These are phyloP conservation scores for Thalassiosira delicatula DNA, from an alignment of 352 stramenopile species.

Conservation along the genomic window DNA sequence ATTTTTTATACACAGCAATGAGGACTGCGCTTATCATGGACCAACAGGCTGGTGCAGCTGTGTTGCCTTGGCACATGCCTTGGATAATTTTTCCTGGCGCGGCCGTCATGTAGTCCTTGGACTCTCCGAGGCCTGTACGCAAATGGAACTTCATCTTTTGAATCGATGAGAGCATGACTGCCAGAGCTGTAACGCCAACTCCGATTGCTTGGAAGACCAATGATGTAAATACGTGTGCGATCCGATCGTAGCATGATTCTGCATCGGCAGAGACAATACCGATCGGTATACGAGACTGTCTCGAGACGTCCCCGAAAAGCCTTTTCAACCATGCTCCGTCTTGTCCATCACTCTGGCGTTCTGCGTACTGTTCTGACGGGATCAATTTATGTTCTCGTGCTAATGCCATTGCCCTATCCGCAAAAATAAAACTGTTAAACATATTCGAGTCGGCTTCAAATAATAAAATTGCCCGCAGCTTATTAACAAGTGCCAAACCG, in stretches of 20 bases:
- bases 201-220: not conserved
- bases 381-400: slow-evolving; percentile 16
- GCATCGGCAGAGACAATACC: slow-evolving; percentile 2
- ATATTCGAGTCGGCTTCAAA: slow-evolving; percentile 58
- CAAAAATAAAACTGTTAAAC: slow-evolving; percentile 47
- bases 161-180: slow-evolving; percentile 6
- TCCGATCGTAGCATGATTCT: slow-evolving; percentile 9
- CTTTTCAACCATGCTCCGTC: slow-evolving; percentile 8
- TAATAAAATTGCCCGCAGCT: slow-evolving; percentile 48
- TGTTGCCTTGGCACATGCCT: slow-evolving; percentile 9
- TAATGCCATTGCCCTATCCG: slow-evolving; percentile 19
- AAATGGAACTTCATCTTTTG: slow-evolving; percentile 23
- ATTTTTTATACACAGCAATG: not conserved
- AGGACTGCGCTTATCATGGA: not conserved
- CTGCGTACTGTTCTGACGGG: slow-evolving; percentile 30
- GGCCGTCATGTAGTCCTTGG: not conserved
- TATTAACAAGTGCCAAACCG: slow-evolving; percentile 27
- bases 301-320: not conserved
- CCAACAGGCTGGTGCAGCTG: slow-evolving; percentile 1
- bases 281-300: not conserved
- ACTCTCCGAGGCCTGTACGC: slow-evolving; percentile 15
- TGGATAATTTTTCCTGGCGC: not conserved
- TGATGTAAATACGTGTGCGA: slow-evolving; percentile 9
- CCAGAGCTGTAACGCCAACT: not conserved
- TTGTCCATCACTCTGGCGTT: slow-evolving; percentile 15